Conservation (phyloP, 2,329 filamentous ascomycete genomes). For the Tolypocladium inflatum region DNA sequence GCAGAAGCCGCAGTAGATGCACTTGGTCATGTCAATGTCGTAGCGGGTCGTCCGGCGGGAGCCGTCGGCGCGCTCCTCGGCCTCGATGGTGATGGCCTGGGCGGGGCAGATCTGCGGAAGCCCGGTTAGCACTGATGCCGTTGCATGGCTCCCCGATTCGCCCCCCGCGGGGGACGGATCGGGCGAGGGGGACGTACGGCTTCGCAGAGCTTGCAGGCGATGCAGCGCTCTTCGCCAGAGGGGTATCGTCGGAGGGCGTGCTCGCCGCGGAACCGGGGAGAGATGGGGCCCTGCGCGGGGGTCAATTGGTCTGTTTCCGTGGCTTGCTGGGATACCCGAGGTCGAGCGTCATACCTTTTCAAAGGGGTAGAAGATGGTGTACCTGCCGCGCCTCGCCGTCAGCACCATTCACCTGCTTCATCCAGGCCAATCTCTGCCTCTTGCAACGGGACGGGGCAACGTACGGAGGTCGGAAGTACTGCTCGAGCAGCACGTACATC, state of each 20-base stretch:
- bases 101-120: constrained; percentile 71
- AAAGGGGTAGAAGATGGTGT: constrained; percentile 98
- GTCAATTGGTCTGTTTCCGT: constrained; percentile 9
- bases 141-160: background rate
- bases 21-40: constrained; percentile 99
- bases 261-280: constrained; percentile 94
- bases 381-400: constrained; percentile 41
- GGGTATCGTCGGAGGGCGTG: constrained; percentile 95
- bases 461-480: constrained; percentile 96
- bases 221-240: constrained; percentile 96
- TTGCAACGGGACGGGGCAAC: constrained; percentile 30
- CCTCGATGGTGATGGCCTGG: constrained; percentile 97
- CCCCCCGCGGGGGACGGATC: background rate
- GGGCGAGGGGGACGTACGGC: constrained; percentile 40
- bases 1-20: constrained; percentile 99
- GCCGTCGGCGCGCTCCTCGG: constrained; percentile 93
- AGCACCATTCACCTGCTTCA: background rate
- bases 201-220: constrained; percentile 99
- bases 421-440: background rate
- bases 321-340: constrained; percentile 1
- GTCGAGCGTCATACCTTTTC: constrained; percentile 57
- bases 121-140: background rate
- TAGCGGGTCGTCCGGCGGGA: constrained; percentile 93
- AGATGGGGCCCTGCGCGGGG: constrained; percentile 69
- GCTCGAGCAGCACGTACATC: constrained; percentile 96